Conservation (phyloP, 768 basidiomycete species). For the Ramaria sp. region DNA sequence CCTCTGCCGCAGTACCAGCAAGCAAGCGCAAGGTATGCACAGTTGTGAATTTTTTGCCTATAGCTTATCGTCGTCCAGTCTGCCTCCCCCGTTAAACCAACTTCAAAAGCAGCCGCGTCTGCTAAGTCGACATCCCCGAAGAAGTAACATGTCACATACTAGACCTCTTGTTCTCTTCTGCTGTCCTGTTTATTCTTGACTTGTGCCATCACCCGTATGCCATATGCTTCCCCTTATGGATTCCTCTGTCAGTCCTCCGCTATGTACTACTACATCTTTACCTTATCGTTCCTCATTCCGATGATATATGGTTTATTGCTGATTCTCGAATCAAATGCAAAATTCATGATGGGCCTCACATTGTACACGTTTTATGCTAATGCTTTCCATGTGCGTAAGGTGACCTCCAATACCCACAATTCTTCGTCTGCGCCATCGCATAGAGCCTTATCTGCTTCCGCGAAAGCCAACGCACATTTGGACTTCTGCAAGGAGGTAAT, state of each 20-base stretch:
- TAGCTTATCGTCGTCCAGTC: not conserved
- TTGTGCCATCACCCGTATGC: conserved; percentile 6
- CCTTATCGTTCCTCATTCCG: not conserved
- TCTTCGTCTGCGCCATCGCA: conserved; percentile 98
- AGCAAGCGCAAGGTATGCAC: conserved; percentile 18
- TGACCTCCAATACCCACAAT: conserved; percentile 85
- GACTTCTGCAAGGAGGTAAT: conserved; percentile 76
- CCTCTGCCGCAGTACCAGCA: not conserved
- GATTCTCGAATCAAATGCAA: not conserved
- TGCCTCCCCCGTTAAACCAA: too few species aligned
- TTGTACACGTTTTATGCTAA: conserved; percentile 18
- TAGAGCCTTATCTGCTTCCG: conserved; percentile 91
- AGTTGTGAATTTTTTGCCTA: not conserved
- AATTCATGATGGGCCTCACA: too few species aligned
- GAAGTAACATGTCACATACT: conserved; percentile 1
- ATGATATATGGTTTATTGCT: not conserved
- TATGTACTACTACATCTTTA: not conserved
- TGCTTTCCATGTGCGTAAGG: conserved; percentile 63
- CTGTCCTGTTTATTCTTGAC: not conserved
- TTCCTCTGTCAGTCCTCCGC: not conserved
- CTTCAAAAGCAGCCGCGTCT: not conserved
- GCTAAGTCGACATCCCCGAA: conserved; percentile 19
- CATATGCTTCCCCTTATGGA: not conserved
- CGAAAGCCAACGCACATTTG: conserved; percentile 69
- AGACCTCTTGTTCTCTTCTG: not conserved